Base-by-base conservation (phyloP, 1,284 basidiomycete genomes). In the Melampsora allii-populina region DNA sequence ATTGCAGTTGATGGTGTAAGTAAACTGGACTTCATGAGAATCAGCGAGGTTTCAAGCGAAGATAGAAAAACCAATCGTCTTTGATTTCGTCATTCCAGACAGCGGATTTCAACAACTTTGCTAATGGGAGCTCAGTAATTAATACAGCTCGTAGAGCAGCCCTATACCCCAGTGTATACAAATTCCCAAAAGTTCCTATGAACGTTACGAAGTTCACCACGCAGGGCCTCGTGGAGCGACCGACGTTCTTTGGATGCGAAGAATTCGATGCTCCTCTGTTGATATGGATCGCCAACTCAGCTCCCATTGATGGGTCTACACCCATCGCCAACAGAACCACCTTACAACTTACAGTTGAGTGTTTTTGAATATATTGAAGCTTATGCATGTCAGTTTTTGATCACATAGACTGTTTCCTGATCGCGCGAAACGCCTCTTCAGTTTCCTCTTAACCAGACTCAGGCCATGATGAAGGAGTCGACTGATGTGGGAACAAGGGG, bases 1-100 rank as follows among this genome's bases (percentile, higher is more conserved):
- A 42, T 73, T 58, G 69, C 69, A 33, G 29, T 73, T 21, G 69
- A 73, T 59, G 69, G 69, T 46, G 69, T 73, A 66, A 73, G 42
- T 48, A 17, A 56, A 56, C 1, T 12, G 27, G 59, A 29, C 24
- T 24, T 56, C 1, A 42, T 17, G 39, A 42, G 39, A 42, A 14
- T 42, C 14, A 14, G 12, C 14, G 39, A 42, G 39, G 39, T 42
- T 42, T 42, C 14, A 14, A 39, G 36, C 10, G 7, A 39, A 10
- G 36, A 17, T 17, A 4, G 39, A 12, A 42, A 42, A 42, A 42
- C 39, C 39, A 14, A 42, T 9, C 19, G 12, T 56, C 7, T n/a
- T 21, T 24, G n/a, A 24, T 24, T 56, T 21, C 24, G 7, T 39
- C 48, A n/a, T 24, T 3, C 12, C 50, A 66, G 64, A 66, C 64